A percentile compares a stretch with the other conserved stretches of the same genome.
phyloP scores from a whole-genome alignment of 352 stramenopile genomes.

The Pythium sukuiense region DNA sequence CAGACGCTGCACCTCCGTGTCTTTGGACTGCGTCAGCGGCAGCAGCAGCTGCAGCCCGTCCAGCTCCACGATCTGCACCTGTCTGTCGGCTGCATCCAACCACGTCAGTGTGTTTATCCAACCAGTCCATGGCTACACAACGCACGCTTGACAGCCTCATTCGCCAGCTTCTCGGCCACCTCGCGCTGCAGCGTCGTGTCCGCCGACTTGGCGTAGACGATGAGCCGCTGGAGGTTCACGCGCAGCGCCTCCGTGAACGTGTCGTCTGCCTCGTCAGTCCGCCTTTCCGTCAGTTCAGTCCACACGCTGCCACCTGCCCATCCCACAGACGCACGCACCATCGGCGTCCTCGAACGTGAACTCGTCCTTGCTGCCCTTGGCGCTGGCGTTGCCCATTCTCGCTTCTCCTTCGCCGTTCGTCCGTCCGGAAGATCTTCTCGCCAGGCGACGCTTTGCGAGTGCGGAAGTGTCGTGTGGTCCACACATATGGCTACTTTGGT shows the following conservation, averaged over 20 bases:
- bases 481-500: conserved; percentile 22
- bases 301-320: not conserved
- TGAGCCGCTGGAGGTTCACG: conserved; percentile 90
- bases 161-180: conserved; percentile 94
- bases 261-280: conserved; percentile 51
- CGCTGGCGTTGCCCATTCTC: conserved; percentile 43
- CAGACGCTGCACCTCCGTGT: conserved; percentile 92
- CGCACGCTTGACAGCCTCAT: conserved; percentile 93
- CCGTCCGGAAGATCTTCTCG: not conserved
- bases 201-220: conserved; percentile 91
- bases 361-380: conserved; percentile 78
- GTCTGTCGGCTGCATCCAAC: conserved; percentile 68
- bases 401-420: not conserved
- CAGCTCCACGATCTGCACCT: conserved; percentile 94
- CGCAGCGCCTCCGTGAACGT: conserved; percentile 86
- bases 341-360: conserved; percentile 79
- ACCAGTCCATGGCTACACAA: not conserved
- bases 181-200: conserved; percentile 89
- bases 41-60: conserved; percentile 92
- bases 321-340: conserved; percentile 31
- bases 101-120: not conserved
- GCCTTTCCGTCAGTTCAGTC: not conserved
- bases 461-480: conserved; percentile 9
- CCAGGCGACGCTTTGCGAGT: conserved; percentile 14
- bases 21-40: conserved; percentile 90